Percentiles rank a stretch among this genome's conserved stretches.
Conservation (phyloP, 495 filamentous ascomycete species). For the Neurospora sp. region DNA sequence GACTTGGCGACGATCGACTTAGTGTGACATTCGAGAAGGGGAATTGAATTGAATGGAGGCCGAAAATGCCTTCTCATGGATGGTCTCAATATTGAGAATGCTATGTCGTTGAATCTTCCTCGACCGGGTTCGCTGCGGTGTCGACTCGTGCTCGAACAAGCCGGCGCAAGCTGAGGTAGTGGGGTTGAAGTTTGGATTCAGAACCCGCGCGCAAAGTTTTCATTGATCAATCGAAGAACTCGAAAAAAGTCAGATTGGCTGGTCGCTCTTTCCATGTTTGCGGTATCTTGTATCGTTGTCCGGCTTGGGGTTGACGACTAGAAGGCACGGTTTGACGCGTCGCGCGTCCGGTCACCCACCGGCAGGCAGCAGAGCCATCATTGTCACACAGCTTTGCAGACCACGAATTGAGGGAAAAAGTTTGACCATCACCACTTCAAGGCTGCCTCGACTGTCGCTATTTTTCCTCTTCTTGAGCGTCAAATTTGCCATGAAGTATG, state of each 20-base stretch:
- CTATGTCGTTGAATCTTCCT: not conserved
- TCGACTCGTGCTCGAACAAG: not conserved
- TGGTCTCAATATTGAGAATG: not conserved
- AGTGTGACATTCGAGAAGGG: accelerated
- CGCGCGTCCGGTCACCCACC: not conserved
- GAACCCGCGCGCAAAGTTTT: not conserved
- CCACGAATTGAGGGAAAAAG: not conserved
- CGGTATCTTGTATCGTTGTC: not conserved
- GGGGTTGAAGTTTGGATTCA: not conserved
- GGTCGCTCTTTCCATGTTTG: not conserved
- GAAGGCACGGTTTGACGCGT: not conserved
- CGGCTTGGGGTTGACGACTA: not conserved
- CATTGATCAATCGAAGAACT: not conserved
- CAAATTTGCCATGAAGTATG: not conserved
- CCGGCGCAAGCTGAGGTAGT: not conserved
- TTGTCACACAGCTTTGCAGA: not conserved
- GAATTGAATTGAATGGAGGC: not conserved
- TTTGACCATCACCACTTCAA: not conserved
- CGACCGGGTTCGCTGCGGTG: not conserved
- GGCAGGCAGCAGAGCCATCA: not conserved
- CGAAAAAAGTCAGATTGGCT: too few relatives aligned
- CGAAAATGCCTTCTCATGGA: too few relatives aligned
- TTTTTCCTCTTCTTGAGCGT: not conserved
- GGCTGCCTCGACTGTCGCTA: too few relatives aligned
- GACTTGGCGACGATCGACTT: not conserved